phyloP scores from a whole-genome alignment of 2,329 filamentous ascomycete species.

The Colletotrichum noveboracense region DNA sequence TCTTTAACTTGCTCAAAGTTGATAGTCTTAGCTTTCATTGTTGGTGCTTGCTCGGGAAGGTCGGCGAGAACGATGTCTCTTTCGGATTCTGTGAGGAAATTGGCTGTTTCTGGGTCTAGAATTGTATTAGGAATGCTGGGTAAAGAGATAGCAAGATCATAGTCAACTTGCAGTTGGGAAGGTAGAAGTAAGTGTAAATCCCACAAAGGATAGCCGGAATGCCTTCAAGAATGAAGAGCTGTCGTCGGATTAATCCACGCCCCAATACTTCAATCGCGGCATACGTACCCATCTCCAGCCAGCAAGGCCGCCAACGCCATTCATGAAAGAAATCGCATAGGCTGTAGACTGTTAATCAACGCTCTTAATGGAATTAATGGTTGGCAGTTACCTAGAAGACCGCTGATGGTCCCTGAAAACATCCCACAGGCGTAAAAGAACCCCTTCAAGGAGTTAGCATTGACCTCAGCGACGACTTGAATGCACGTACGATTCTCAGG shows the following conservation, averaged over 20 bases:
- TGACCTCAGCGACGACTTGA: not conserved
- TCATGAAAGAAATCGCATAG: slow-evolving; percentile 32
- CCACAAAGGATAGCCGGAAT: slow-evolving; percentile 28
- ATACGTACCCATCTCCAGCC: slow-evolving; percentile 30
- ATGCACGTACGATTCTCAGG: slow-evolving; percentile 30
- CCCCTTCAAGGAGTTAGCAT: slow-evolving; percentile 18
- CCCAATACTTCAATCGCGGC: too few relatives aligned
- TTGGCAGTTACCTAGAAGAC: slow-evolving; percentile 23
- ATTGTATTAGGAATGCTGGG: not conserved
- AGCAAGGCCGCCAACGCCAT: slow-evolving; percentile 26
- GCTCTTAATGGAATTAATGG: not conserved
- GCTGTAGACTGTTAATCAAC: not conserved
- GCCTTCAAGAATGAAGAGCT: slow-evolving; percentile 32
- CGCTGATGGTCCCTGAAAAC: slow-evolving; percentile 36
- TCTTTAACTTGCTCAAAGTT: slow-evolving; percentile 24
- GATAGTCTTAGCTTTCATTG: slow-evolving; percentile 25
- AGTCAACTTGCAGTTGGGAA: slow-evolving; percentile 26
- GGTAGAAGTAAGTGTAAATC: slow-evolving; percentile 26
- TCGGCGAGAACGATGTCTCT: slow-evolving; percentile 23
- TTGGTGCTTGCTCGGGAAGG: slow-evolving; percentile 27
- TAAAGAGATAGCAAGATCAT: not conserved
- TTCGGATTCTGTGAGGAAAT: slow-evolving; percentile 26
- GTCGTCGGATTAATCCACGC: not conserved
- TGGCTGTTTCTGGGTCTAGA: slow-evolving; percentile 28
- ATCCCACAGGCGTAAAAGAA: slow-evolving; percentile 37